Evolutionary conservation across 1,284 basidiomycete genomes (phyloP), one percentile per base, ranked within the genome.

Genomic region (Leccinum olivaceoglutinosum): DNA sequence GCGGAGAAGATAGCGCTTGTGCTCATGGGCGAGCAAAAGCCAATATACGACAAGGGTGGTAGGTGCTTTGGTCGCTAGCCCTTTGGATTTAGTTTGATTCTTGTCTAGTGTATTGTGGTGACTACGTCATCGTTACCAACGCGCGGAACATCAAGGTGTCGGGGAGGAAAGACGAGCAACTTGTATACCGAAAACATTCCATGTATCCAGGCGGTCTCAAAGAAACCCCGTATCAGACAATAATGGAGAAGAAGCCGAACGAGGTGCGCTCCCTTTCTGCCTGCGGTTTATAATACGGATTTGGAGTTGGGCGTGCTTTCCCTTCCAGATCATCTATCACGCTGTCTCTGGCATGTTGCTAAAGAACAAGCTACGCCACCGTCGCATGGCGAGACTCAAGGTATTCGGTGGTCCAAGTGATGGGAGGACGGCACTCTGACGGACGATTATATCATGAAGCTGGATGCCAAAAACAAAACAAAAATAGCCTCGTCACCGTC

Each of bases 11-110:
- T 99, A 73, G 97, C 97, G 0, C 85, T 92, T 63, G 93, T 94
- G 32, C 83, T 99, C 62, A 98, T 98, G 96, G 97, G 97, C 74
- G 99, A 99, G 80, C 94, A 99, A 78, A 99, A 99, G 76, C 96
- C 97, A 18, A 93, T 97, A 60, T 98, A 94, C 71, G 94, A 98
- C 77, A 94, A 93, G 25, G 84, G 88, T 69, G 86, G 94, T 94
- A 69, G 65, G 87, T 78, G 4, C 56, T n/a, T 5, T 60, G 1
- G 4, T 18, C 25, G 9, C 34, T 8, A 55, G 55, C 10, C 34
- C 46, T 51, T 12, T 34, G 4, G 57, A 10, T 21, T 32, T 58
- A 49, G 38, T n/a, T 57, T 39, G 36, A 49, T 53, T 10, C 2
- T 14, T 55, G 36, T 56, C 0, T 65, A 96, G 95, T 90, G 67